Evolutionary conservation across 805 yeast genomes (phyloP).

Genomic region (Dipodascus albidus): DNA sequence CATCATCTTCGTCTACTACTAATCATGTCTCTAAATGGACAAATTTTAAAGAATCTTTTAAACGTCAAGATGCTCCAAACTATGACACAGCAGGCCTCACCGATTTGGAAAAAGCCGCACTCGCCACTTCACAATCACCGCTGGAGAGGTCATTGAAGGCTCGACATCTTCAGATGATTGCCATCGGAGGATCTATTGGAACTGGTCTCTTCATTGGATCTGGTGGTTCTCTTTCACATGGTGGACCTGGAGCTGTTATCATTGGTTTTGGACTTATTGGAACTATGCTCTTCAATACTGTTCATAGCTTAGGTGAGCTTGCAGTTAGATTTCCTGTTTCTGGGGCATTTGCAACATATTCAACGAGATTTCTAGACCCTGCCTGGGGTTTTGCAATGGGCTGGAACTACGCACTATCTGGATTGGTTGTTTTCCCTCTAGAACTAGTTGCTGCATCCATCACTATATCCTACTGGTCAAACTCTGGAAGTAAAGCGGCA

Average conservation of each 20-base stretch:
- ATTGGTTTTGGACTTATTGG: slow-evolving; percentile 53
- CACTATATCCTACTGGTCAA: slow-evolving; percentile 47
- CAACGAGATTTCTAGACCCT: slow-evolving; percentile 47
- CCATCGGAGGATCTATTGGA: slow-evolving; percentile 70
- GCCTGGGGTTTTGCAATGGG: slow-evolving; percentile 56
- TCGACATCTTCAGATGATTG: slow-evolving; percentile 63
- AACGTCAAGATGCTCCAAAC: slow-evolving; percentile 28
- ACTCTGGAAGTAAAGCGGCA: slow-evolving; percentile 30
- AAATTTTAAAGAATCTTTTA: slow-evolving; percentile 33
- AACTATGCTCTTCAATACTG: slow-evolving; percentile 46
- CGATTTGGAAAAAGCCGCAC: slow-evolving; percentile 34
- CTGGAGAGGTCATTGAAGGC: slow-evolving; percentile 34
- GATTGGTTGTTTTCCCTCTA: slow-evolving; percentile 48
- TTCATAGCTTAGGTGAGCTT: slow-evolving; percentile 54
- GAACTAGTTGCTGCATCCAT: slow-evolving; percentile 51
- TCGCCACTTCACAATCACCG: slow-evolving; percentile 34
- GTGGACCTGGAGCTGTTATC: slow-evolving; percentile 55
- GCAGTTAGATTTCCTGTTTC: slow-evolving; percentile 48
- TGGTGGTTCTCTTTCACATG: slow-evolving; percentile 40
- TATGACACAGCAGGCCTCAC: slow-evolving; percentile 26
- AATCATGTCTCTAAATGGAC: slow-evolving; percentile 10
- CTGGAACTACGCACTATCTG: slow-evolving; percentile 51
- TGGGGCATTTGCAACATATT: slow-evolving; percentile 45
- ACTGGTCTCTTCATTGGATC: slow-evolving; percentile 63
- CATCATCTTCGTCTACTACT: not conserved